Evolutionary conservation across 148 eudicot species (phyloP).

Genomic region (Camellia japonica): DNA sequence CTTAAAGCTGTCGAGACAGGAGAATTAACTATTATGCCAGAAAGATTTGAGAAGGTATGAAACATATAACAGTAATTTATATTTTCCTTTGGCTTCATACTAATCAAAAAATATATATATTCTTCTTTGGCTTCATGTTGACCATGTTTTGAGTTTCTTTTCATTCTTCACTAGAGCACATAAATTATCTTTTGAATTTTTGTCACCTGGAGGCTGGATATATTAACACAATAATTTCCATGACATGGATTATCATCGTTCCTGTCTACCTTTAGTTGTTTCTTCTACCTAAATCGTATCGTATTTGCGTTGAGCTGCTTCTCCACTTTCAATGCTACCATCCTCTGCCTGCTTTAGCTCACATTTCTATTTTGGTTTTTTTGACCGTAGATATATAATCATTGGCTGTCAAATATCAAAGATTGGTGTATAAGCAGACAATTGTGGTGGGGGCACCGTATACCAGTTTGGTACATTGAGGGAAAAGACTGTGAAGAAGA

Average conservation of each 20-base stretch:
- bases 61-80: background rate
- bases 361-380: slow-evolving; percentile 16
- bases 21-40: slow-evolving; percentile 82
- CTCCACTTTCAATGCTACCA: no score
- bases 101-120: background rate
- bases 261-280: background rate
- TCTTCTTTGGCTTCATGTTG: background rate
- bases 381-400: slow-evolving; percentile 74
- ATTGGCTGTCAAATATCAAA: slow-evolving; percentile 93
- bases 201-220: background rate
- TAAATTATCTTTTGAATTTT: slow-evolving; percentile 2
- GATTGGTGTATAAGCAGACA: slow-evolving; percentile 99
- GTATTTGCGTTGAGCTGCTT: background rate
- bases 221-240: background rate
- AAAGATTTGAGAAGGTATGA: slow-evolving; percentile 90
- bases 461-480: slow-evolving; percentile 95
- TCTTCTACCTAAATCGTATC: slow-evolving; percentile 1
- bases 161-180: background rate
- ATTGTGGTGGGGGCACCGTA: slow-evolving; percentile 99
- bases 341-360: slow-evolving; percentile 17
- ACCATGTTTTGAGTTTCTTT: background rate
- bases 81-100: background rate
- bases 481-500: slow-evolving; percentile 91
- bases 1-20: slow-evolving; percentile 81
- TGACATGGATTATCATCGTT: background rate